Evolutionary conservation across 2,329 filamentous ascomycete genomes (phyloP).

Genomic region (Colletotrichum nymphaeae): DNA sequence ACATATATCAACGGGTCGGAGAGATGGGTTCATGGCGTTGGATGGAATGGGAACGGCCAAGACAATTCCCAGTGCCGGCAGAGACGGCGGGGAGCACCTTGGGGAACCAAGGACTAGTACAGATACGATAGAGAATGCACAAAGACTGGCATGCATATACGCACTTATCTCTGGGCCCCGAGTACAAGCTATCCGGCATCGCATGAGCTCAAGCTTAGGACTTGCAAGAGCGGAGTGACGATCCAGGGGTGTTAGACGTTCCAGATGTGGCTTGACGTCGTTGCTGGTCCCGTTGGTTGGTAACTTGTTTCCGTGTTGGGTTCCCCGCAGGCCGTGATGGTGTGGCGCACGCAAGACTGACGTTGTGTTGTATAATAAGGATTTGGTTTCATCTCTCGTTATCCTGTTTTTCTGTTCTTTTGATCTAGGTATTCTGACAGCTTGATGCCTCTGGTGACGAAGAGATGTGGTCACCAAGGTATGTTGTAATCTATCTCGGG

Average conservation of each 20-base stretch:
- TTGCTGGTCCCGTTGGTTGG: not conserved
- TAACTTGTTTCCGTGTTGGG: too few relatives aligned
- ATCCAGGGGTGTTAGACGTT: not conserved
- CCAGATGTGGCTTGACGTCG: slow-evolving; percentile 7
- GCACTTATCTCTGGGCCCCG: not conserved
- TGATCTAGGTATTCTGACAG: too few relatives aligned
- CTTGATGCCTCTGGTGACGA: too few relatives aligned
- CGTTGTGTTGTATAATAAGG: not conserved
- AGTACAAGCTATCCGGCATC: too few relatives aligned
- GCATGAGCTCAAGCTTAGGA: too few relatives aligned
- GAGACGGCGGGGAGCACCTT: slow-evolving; percentile 10
- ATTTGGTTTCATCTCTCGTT: not conserved
- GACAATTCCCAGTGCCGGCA: slow-evolving; percentile 3
- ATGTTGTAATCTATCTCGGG: not conserved
- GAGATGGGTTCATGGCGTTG: slow-evolving; percentile 17
- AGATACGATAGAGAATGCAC: slow-evolving; percentile 33
- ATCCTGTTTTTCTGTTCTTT: not conserved
- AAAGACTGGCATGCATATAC: slow-evolving; percentile 29
- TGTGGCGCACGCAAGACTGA: slow-evolving; percentile 15
- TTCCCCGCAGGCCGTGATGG: not conserved
- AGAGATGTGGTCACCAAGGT: too few relatives aligned
- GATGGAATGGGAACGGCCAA: not conserved
- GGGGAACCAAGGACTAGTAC: slow-evolving; percentile 2
- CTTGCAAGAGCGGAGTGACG: not conserved
- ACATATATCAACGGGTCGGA: slow-evolving; percentile 16